Evolutionary conservation across 2,329 filamentous ascomycete species (phyloP), one percentile per base, ranked within the genome.

Genomic region (Xylaria sp.): DNA sequence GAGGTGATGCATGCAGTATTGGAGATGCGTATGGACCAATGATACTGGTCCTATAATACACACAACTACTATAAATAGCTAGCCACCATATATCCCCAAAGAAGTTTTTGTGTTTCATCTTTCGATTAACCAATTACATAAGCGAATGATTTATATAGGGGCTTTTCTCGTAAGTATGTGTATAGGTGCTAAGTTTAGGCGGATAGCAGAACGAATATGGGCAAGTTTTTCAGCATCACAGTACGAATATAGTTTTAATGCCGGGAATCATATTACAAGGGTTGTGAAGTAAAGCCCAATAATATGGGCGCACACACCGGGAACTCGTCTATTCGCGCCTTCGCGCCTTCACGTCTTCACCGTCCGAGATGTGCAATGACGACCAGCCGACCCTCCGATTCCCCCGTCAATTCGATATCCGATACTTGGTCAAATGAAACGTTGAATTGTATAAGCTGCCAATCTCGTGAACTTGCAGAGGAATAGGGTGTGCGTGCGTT

Each of bases 301-400:
- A 33, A 9, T 6, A 20, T 23, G 13, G 13, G 7, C 28, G 54
- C 23, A 28, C 26, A 56, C n/a, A 42, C 28, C 49, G 10, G n/a
- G n/a, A 23, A n/a, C 28, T 40, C 23, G 23, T 38, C 1, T 23
- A 36, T n/a, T 65, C 58, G 66, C 61, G 49, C 23, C 13, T 40
- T 68, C 62, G 66, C 61, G 57, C 6, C 48, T 59, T 67, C 65
- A 60, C 56, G 46, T 36, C 11, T 6, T 38, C n/a, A 61, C 56
- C 48, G 28, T 59, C 56, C 63, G 56, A 60, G 6, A 11, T n/a
- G 36, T n/a, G 46, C 38, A 40, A 20, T n/a, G 23, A 33, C 33
- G n/a, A 63, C 46, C 44, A 44, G 48, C 65, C 65, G 60, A 67
- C 56, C 40, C 38, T 65, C 66, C 66, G 65, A 26, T 33, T 57